phyloP scores from a whole-genome alignment of 129 eudicot species.

The Artemisia tridentata region DNA sequence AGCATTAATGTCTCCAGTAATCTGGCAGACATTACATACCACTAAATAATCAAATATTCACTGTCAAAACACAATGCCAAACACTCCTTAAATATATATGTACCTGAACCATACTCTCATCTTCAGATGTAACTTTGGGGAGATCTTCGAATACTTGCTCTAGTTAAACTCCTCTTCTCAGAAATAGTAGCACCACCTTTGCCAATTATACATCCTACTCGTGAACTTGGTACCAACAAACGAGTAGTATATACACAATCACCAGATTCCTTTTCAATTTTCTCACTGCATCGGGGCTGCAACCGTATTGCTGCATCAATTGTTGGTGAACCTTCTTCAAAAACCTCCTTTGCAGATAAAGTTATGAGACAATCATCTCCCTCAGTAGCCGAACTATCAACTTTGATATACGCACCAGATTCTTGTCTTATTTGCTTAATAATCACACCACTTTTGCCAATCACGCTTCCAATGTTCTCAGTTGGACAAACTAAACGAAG shows the following conservation, averaged over 20 bases:
- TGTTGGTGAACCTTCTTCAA: slow-evolving; percentile 67
- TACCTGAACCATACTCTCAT: slow-evolving; percentile 96
- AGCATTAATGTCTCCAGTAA: slow-evolving; percentile 71
- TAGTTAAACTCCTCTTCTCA: slow-evolving; percentile 75
- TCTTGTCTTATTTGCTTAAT: slow-evolving; percentile 89
- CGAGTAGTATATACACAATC: slow-evolving; percentile 67
- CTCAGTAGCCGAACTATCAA: slow-evolving; percentile 73
- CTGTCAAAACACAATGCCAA: not conserved
- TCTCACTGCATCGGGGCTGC: slow-evolving; percentile 85
- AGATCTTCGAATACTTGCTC: slow-evolving; percentile 88
- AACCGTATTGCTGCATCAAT: slow-evolving; percentile 81
- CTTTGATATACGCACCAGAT: slow-evolving; percentile 77
- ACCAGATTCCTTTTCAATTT: slow-evolving; percentile 57
- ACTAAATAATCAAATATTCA: not conserved
- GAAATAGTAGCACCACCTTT: slow-evolving; percentile 77
- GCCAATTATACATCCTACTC: slow-evolving; percentile 79
- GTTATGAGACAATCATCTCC: slow-evolving; percentile 83
- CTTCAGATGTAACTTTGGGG: slow-evolving; percentile 80
- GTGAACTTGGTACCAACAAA: slow-evolving; percentile 63
- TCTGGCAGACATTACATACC: slow-evolving; percentile 41
- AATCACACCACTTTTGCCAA: slow-evolving; percentile 79
- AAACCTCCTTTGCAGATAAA: slow-evolving; percentile 69
- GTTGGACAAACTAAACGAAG: slow-evolving; percentile 79
- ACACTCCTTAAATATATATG: not conserved
- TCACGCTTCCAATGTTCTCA: slow-evolving; percentile 79